Evolutionary conservation across 331 rosid genomes (phyloP).

Genomic region (Malus hybrid): DNA sequence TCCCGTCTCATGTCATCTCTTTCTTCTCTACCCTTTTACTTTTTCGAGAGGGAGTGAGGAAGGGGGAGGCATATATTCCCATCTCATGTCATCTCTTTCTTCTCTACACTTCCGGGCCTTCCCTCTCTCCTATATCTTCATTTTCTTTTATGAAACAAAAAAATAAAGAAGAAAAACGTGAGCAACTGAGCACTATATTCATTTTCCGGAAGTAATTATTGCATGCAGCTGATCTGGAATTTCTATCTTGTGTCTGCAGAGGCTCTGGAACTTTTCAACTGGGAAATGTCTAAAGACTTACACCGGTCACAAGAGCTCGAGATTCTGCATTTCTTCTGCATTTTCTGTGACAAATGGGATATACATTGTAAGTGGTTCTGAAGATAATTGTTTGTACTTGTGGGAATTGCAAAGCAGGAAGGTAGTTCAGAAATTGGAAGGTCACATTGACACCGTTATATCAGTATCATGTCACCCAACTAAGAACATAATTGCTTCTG

Average conservation of each 20-base stretch:
- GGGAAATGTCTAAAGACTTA: constrained; percentile 86
- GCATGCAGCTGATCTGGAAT: constrained; percentile 7
- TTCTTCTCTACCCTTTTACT: not conserved
- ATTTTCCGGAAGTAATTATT: not conserved
- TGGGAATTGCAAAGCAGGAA: constrained; percentile 85
- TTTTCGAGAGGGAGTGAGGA: no score
- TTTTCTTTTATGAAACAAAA: not conserved
- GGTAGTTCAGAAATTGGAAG: constrained; percentile 82
- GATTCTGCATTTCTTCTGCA: constrained; percentile 68
- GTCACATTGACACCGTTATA: constrained; percentile 79
- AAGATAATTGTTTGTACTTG: constrained; percentile 65
- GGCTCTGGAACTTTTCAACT: constrained; percentile 86
- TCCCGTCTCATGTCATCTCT: not conserved
- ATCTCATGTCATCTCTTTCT: not conserved
- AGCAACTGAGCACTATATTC: not conserved
- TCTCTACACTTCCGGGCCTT: not conserved
- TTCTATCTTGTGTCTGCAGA: constrained; percentile 41
- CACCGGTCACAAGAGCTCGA: constrained; percentile 68
- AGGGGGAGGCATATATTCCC: not conserved
- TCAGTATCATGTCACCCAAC: constrained; percentile 88
- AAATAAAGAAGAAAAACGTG: not conserved
- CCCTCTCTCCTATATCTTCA: not conserved
- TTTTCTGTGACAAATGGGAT: constrained; percentile 80
- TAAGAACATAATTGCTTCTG: constrained; percentile 84
- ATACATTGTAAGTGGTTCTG: constrained; percentile 84